These are phyloP conservation scores for Bocquillonia castaneifolia DNA, from an alignment of 441 rosid species.

Conservation along the genomic window DNA sequence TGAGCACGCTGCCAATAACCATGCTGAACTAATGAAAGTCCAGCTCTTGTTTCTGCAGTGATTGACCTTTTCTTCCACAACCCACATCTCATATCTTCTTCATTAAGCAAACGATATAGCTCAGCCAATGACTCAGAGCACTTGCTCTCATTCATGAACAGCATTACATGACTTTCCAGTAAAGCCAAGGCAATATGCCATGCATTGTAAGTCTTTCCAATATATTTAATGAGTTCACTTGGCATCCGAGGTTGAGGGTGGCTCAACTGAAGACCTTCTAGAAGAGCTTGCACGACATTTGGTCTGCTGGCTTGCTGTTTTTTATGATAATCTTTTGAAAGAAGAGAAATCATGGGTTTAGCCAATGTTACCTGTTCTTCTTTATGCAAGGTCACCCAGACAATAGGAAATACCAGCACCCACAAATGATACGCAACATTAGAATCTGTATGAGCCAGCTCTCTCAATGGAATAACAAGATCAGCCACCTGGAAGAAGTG, in stretches of 20 bases:
- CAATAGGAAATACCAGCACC: slow-evolving; percentile 97
- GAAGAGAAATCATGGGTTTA: slow-evolving; percentile 81
- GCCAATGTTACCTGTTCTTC: slow-evolving; percentile 84
- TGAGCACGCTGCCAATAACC: slow-evolving; percentile 98
- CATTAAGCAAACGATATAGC: slow-evolving; percentile 87
- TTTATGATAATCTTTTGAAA: slow-evolving; percentile 91
- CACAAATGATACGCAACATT: slow-evolving; percentile 97
- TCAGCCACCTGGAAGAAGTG: slow-evolving; percentile 66
- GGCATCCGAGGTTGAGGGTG: slow-evolving; percentile 99
- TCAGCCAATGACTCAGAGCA: slow-evolving; percentile 95
- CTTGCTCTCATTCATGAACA: slow-evolving; percentile 77
- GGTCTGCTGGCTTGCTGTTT: slow-evolving; percentile 91
- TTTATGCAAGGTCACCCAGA: slow-evolving; percentile 84
- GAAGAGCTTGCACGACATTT: slow-evolving; percentile 97
- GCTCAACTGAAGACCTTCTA: slow-evolving; percentile 97
- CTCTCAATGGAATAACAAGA: slow-evolving; percentile 83
- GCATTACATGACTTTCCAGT: slow-evolving; percentile 88
- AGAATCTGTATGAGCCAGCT: slow-evolving; percentile 86
- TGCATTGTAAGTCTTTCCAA: slow-evolving; percentile 95
- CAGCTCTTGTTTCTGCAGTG: slow-evolving; percentile 92
- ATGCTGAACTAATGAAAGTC: slow-evolving; percentile 94
- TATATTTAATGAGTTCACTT: slow-evolving; percentile 91
- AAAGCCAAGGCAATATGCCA: slow-evolving; percentile 93
- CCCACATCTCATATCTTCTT: slow-evolving; percentile 98
- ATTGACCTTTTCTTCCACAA: slow-evolving; percentile 92